phyloP scores from a whole-genome alignment of 768 basidiomycete species.

The Boletus edulis region DNA sequence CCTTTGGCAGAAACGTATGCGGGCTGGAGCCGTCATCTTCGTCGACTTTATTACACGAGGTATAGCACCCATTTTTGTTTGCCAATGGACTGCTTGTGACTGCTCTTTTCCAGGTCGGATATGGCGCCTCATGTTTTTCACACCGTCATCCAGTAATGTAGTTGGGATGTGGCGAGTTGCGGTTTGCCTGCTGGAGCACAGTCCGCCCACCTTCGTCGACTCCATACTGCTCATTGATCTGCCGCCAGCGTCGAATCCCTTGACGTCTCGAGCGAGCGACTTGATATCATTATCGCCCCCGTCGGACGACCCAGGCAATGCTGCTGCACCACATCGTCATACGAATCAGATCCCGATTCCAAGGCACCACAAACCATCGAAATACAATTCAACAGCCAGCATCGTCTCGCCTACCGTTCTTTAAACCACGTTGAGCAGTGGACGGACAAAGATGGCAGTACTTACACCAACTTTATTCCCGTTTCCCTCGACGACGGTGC shows the following conservation, averaged over 20 bases:
- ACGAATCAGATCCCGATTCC: slow-evolving; percentile 5
- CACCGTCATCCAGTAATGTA: slow-evolving; percentile 1
- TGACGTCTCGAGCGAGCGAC: not conserved
- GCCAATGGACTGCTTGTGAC: not conserved
- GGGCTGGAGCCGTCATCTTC: slow-evolving; percentile 49
- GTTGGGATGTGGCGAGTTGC: slow-evolving; percentile 39
- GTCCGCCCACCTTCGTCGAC: slow-evolving; percentile 58
- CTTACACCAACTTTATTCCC: slow-evolving; percentile 31
- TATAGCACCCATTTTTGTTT: slow-evolving; percentile 5
- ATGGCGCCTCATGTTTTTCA: slow-evolving; percentile 27
- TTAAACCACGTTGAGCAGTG: slow-evolving; percentile 5
- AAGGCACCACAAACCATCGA: slow-evolving; percentile 6
- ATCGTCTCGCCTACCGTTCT: slow-evolving; percentile 26
- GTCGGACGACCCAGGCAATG: not conserved
- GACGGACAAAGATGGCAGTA: slow-evolving; percentile 2
- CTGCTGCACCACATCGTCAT: not conserved
- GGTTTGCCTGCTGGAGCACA: slow-evolving; percentile 52
- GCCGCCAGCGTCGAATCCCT: slow-evolving; percentile 15
- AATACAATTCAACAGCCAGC: slow-evolving; percentile 31
- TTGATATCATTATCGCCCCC: slow-evolving; percentile 9
- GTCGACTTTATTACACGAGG: slow-evolving; percentile 68
- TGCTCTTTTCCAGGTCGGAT: slow-evolving; percentile 18
- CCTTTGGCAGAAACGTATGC: slow-evolving; percentile 72
- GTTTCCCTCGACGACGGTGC: slow-evolving; percentile 39
- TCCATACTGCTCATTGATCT: slow-evolving; percentile 47